These are phyloP conservation scores for Aspergillus fischeri DNA, from an alignment of 2,329 filamentous ascomycete species.

Conservation along the genomic window DNA sequence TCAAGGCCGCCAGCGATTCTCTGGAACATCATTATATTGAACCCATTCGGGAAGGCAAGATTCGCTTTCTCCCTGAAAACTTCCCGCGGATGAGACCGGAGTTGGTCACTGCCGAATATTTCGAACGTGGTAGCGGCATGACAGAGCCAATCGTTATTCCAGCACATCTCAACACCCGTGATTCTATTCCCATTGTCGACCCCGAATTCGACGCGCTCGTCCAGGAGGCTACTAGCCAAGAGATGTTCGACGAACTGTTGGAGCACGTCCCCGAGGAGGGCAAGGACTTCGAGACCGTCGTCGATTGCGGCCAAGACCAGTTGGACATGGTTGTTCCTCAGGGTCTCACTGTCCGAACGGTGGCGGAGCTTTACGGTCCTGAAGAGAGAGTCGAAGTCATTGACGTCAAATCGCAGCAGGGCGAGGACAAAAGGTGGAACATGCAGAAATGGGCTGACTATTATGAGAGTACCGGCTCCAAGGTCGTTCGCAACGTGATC, in stretches of 20 bases:
- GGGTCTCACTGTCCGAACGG: conserved; percentile 59
- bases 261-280: conserved; percentile 27
- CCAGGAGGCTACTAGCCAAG: conserved; percentile 33
- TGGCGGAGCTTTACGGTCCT: conserved; percentile 60
- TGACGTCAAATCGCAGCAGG: conserved; percentile 66
- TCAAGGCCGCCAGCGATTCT: conserved; percentile 62
- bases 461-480: conserved; percentile 57
- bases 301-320: conserved; percentile 61
- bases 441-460: conserved; percentile 66
- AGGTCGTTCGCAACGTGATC: conserved; percentile 65
- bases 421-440: conserved; percentile 61
- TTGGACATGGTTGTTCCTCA: conserved; percentile 66
- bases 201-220: conserved; percentile 26
- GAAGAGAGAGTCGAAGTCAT: conserved; percentile 63
- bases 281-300: conserved; percentile 38
- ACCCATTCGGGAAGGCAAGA: conserved; percentile 61
- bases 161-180: conserved; percentile 55
- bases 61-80: conserved; percentile 57
- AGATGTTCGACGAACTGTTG: conserved; percentile 38
- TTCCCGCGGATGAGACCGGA: conserved; percentile 63
- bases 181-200: conserved; percentile 31
- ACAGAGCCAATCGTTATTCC: conserved; percentile 65
- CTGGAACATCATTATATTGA: conserved; percentile 65
- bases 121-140: conserved; percentile 61
- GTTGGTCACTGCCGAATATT: conserved; percentile 58